Percentiles rank a stretch among this genome's conserved stretches.
These are phyloP conservation scores for Jackrogersella minutella DNA, from an alignment of 495 filamentous ascomycete species.

Conservation along the genomic window DNA sequence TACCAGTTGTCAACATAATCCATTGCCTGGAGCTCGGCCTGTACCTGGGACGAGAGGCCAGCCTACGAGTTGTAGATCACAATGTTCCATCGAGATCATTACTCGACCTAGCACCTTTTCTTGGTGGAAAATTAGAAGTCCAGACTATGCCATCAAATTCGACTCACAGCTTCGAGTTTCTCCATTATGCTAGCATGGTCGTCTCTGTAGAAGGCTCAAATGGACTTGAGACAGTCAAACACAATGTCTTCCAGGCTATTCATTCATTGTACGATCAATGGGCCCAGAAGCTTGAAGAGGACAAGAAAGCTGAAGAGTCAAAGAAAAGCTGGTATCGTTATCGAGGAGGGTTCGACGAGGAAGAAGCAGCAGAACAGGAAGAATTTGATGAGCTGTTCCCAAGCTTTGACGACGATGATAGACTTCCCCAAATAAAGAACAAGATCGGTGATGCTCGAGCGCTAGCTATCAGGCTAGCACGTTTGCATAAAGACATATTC, in stretches of 20 bases:
- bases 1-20: constrained; percentile 81
- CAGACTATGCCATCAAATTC: constrained; percentile 34
- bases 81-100: constrained; percentile 49
- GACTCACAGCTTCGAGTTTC: constrained; percentile 58
- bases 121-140: constrained; percentile 57
- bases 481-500: constrained; percentile 60
- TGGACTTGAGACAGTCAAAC: constrained; percentile 48
- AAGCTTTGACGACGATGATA: constrained; percentile 64
- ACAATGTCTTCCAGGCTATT: constrained; percentile 62
- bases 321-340: constrained; percentile 83
- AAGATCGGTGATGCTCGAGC: constrained; percentile 49
- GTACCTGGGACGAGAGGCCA: constrained; percentile 61
- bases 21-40: constrained; percentile 81
- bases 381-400: constrained; percentile 85
- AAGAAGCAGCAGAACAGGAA: constrained; percentile 77
- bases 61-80: constrained; percentile 36
- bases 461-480: constrained; percentile 54
- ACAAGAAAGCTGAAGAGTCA: constrained; percentile 73
- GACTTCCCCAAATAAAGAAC: constrained; percentile 36
- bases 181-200: constrained; percentile 50
- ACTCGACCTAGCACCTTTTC: constrained; percentile 67
- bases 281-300: constrained; percentile 74
- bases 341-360: constrained; percentile 74
- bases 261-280: constrained; percentile 78
- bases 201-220: constrained; percentile 51